Base-by-base conservation (phyloP, 2,329 filamentous ascomycete genomes). In the Colletotrichum salicis region DNA sequence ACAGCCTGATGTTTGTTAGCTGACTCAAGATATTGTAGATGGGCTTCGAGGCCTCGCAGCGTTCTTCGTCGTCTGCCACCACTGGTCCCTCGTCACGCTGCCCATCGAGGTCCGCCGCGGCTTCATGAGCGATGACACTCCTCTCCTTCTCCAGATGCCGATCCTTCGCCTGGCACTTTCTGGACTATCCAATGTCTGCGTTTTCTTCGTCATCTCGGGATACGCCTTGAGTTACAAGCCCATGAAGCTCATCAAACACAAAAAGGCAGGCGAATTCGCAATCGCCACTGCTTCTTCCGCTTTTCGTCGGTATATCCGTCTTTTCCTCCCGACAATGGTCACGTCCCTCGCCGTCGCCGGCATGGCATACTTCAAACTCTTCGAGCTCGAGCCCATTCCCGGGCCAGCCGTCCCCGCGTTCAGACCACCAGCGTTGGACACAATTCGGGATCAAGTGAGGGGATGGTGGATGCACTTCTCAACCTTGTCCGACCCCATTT, bases 121-220 rank as follows among this genome's bases (percentile, higher is more conserved):
- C n/a, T 55, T 55, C 22, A 55, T 55, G 52, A 55, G 52, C 52
- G 52, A 55, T 55, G 52, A 55, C 19, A 48, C 41, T 4, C 41
- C 41, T 22, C 19, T 48, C 15, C 4, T 48, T 48, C 41, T 88
- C 73, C 85, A 87, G 75, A 82, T 90, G 1, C 88, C 88, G 5
- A 83, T 90, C 71, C 64, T 90, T 27, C 83, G 88, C 13, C 79
- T 90, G 4, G 80, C 86, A 64, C 89, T 86, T 76, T 85, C 86
- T 60, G 88, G 88, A 1, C 86, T 86, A 2, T 85, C 87, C 0
- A 88, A 88, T 75, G 89, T 91, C 52, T 87, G 85, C 78, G 80
- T 90, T 73, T 91, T 91, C 81, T 91, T 90, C 76, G 85, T 90
- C 76, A 87, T 91, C 48, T 89, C 88, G 0, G 89, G 89, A n/a